phyloP scores from a whole-genome alignment of 2,329 filamentous ascomycete genomes.

The Stenocarpella maydis region DNA sequence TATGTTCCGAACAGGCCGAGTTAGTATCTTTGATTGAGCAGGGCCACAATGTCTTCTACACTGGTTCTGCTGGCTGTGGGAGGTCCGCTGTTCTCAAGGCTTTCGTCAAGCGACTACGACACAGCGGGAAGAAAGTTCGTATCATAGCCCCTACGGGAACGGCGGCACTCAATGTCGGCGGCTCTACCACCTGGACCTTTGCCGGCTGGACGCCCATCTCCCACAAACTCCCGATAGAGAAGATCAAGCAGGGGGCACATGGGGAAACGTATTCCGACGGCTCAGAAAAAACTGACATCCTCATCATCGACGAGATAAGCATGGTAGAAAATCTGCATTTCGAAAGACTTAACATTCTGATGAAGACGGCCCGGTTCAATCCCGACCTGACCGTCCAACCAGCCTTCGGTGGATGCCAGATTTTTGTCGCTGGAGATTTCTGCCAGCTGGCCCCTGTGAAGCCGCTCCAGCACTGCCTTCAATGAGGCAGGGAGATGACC shows the following conservation, averaged over 20 bases:
- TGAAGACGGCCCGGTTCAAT: constrained; percentile 48
- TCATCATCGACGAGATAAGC: constrained; percentile 72
- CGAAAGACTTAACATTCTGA: constrained; percentile 57
- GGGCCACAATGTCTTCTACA: constrained; percentile 69
- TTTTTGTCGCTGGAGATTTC: constrained; percentile 68
- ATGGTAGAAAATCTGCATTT: constrained; percentile 68
- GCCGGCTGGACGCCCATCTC: constrained; percentile 62
- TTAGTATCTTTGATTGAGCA: constrained; percentile 59
- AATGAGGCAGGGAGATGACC: constrained; percentile 52
- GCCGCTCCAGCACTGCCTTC: constrained; percentile 61
- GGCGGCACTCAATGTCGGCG: constrained; percentile 64
- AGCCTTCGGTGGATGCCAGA: constrained; percentile 58
- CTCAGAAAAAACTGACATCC: constrained; percentile 57
- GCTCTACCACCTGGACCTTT: constrained; percentile 64
- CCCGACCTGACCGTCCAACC: constrained; percentile 11
- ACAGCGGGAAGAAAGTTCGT: constrained; percentile 49
- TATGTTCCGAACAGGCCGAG: constrained; percentile 57
- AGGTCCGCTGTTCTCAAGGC: constrained; percentile 64
- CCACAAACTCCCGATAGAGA: constrained; percentile 51
- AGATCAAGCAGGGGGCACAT: constrained; percentile 44
- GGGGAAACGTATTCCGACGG: constrained; percentile 47
- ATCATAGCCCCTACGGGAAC: constrained; percentile 68
- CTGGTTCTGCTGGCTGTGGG: constrained; percentile 68
- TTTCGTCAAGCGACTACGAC: constrained; percentile 51
- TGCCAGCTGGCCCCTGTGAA: constrained; percentile 67